Evolutionary conservation across 805 yeast genomes (phyloP), one percentile per base, ranked within the genome.

Genomic region (Candida verbasci): DNA sequence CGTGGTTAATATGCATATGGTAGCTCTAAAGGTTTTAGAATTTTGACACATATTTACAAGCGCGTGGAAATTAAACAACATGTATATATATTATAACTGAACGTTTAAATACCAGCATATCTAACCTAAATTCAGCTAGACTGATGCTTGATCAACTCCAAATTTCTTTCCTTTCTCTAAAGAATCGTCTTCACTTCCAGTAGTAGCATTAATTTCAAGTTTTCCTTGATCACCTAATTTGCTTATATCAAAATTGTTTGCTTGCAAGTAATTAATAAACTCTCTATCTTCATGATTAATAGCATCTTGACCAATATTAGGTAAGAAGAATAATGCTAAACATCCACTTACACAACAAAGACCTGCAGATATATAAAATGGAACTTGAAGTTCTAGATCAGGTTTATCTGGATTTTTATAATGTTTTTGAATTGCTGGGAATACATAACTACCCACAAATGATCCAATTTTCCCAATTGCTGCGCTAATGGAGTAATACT

Each of bases 391-490:
- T 45, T 91, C 93, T 39, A 58, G 49, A 42, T 68, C 62, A 9
- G 70, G 56, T 16, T 42, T 17, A 17, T 34, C 55, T 30, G 75
- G 72, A 37, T 76, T n/a, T n/a, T n/a, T n/a, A n/a, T n/a, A 76
- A 45, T 76, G 68, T 36, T 59, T 67, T 45, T 81, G 79, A 52
- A 89, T 82, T 33, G 78, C 74, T 29, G 96, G 96, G 76, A 91
- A 91, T 22, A 83, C 82, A 53, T 81, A 87, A 31, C 93, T 81
- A 38, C 96, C 96, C 21, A 81, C 84, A 55, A 89, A 88, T 1
- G 96, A 97, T 55, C 97, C 97, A 41, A 86, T 68, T 60, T 89
- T 89, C 53, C 96, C 97, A 37, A 80, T 49, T 17, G 96, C 96
- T 39, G 97, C 96, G 29, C 94, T 91, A 48, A 87, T 70, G 50